Percentiles rank a stretch among this genome's conserved stretches.
Conservation (phyloP, 495 filamentous ascomycete species). For the Hypoxylon fragiforme region DNA sequence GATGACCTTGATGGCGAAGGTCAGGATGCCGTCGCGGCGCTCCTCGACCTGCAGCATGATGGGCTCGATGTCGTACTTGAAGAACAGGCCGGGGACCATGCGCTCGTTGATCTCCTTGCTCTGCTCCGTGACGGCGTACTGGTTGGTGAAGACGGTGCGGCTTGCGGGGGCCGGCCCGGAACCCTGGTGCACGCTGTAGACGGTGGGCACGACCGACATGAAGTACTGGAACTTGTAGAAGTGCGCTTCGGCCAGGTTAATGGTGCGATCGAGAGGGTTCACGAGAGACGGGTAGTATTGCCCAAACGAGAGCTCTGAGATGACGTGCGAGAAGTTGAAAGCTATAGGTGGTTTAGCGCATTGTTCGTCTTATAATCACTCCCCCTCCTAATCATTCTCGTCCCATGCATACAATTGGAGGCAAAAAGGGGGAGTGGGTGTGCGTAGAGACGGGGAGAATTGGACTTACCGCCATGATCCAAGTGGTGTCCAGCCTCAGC, state of each 20-base stretch:
- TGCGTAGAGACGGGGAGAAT: background rate
- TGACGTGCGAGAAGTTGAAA: slow-evolving; percentile 98
- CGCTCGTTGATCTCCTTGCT: slow-evolving; percentile 67
- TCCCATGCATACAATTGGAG: no score
- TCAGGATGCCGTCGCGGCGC: slow-evolving; percentile 71
- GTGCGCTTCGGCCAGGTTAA: slow-evolving; percentile 69
- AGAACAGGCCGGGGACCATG: slow-evolving; percentile 87
- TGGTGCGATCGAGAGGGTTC: slow-evolving; percentile 92
- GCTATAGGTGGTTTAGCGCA: slow-evolving; percentile 48
- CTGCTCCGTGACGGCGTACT: slow-evolving; percentile 95
- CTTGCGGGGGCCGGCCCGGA: slow-evolving; percentile 26
- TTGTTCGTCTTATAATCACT: no score
- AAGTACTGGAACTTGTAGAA: slow-evolving; percentile 99
- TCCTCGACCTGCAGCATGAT: slow-evolving; percentile 85
- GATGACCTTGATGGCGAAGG: slow-evolving; percentile 73
- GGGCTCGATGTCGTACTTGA: slow-evolving; percentile 99
- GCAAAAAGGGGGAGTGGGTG: no score
- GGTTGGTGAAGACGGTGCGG: slow-evolving; percentile 83
- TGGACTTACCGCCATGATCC: slow-evolving; percentile 71
- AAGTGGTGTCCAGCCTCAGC: slow-evolving; percentile 76
- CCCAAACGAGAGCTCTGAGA: slow-evolving; percentile 95
- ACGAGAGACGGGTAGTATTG: slow-evolving; percentile 89
- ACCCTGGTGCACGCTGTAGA: slow-evolving; percentile 71
- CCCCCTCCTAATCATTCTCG: no score
- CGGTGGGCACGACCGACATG: slow-evolving; percentile 93